Base-by-base conservation (phyloP, 257 asterid species). In the Solanum virginianum region DNA sequence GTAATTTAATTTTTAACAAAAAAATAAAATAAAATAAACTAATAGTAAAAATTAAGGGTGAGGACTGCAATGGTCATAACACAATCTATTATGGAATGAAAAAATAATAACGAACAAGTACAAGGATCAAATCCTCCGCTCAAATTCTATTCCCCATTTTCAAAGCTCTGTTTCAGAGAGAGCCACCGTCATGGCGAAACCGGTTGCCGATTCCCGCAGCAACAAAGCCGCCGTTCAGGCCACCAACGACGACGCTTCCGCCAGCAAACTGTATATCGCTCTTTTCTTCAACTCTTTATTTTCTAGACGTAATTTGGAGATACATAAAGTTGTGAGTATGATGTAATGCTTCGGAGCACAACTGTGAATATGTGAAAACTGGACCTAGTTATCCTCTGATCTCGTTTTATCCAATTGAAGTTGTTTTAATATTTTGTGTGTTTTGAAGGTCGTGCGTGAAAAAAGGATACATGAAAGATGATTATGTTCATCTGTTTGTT, bases 191-290 rank as follows among this genome's bases (percentile, higher is more conserved):
- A 92, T 92, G 98, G 94, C 91, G 90, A 90, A 86, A 84, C 88
- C 90, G 72, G 88, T 88, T 74, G 87, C 88, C 86, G 97, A 94
- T 89, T 84, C 85, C 88, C 94, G 97, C 63, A 94, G 95, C 95
- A 93, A 93, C 90, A 89, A 91, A 83, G 91, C 93, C 85, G 95
- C 99, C 75, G 98, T 96, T 79, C 99, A 96, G 87, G 99, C 99
- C 88, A 96, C 98, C 85, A 94, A 96, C 91, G 98, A 93, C 89
- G 99, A 96, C 85, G 99, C 99, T 84, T 93, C 99, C 55, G 99
- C 98, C 55, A 96, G 98, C 91, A 94, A 96, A 88, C 93, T 94
- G 99, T 95, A 91, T 24, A 86, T 17, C 26, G 45, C 82, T 65
- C 20, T 74, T 45, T 26, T 71, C 22, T 62, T 7, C 18, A 5